Evolutionary conservation across 2,329 filamentous ascomycete species (phyloP).

Genomic region (Diaporthe longicolla): DNA sequence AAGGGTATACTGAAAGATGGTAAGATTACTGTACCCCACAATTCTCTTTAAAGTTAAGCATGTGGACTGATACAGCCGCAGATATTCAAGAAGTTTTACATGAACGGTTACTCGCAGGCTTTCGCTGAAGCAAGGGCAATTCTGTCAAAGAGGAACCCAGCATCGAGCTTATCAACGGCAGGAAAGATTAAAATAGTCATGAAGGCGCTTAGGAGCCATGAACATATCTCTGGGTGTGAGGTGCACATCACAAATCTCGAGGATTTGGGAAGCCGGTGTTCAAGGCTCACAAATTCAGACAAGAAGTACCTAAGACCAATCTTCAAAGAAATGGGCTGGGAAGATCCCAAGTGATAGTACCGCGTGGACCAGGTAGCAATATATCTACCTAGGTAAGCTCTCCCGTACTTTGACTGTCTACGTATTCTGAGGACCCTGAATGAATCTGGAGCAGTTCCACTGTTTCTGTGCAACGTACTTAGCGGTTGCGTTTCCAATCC

Average conservation of each 20-base stretch:
- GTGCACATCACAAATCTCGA: not conserved
- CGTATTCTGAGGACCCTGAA: no score
- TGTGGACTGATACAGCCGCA: not conserved
- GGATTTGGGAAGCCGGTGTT: not conserved
- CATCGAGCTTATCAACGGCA: not conserved
- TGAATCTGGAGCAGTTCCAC: no score
- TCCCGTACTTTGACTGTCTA: no score
- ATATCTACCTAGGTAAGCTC: no score
- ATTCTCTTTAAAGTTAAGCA: not conserved
- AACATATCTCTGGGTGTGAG: not conserved
- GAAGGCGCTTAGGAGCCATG: not conserved
- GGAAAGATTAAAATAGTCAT: not conserved
- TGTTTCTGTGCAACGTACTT: no score
- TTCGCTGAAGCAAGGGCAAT: not conserved
- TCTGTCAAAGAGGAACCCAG: not conserved
- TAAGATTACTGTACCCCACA: no score
- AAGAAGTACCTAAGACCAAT: not conserved
- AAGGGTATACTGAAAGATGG: no score
- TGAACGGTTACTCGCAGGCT: not conserved
- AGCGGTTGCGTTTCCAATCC: no score
- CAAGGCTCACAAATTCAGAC: no score
- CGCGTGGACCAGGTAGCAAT: no score
- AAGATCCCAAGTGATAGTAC: no score
- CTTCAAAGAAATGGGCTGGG: no score
- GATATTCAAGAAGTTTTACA: not conserved